Evolutionary conservation across 805 yeast species (phyloP), one percentile per base, ranked within the genome.

Genomic region (Scheffersomyces stipitis): DNA sequence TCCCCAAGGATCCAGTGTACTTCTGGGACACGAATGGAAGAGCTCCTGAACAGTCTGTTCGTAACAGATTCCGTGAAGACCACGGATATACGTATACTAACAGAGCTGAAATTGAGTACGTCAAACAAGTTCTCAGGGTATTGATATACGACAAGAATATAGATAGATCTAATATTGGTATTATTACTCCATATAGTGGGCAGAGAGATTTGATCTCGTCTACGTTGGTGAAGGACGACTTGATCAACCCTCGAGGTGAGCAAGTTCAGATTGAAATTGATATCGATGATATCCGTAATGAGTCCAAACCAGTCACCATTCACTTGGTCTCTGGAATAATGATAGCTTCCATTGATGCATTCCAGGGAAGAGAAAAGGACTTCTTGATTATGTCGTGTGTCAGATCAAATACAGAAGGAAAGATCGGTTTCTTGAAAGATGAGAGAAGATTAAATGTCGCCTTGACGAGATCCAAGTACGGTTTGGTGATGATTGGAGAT

Each of bases 171-270:
- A 71, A 77, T 26, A 81, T 83, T 36, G 85, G 87, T 45, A 64
- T 83, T 10, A 79, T 83, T 38, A 83, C 89, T 0, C 87, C 88
- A n/a, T 83, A 83, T 54, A 73, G 86, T 29, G 87, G 86, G 0
- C 90, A 83, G 51, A 64, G 89, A 46, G 86, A 82, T 50, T 54
- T 78, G 39, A 60, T 83, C 13, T 78, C 88, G 0, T 59, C 71
- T 3, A 48, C 53, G 0, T 59, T 82, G 26, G 74, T 73, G 18
- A 55, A 64, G 18, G 81, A 83, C 48, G 60, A 62, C 1, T 48
- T 81, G 7, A 66, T 83, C 31, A 83, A 83, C 48, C 87, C 88
- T 0, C 54, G 58, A 5, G 56, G 64, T 6, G 64, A 64, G 29
- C 73, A 67, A 2, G 62, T 81, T 33, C 67, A 62, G 29, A 67